A percentile compares a stretch with the other conserved stretches of the same genome.
These are phyloP conservation scores for Peniophora sp. DNA, from an alignment of 1,284 basidiomycete species.

Conservation along the genomic window DNA sequence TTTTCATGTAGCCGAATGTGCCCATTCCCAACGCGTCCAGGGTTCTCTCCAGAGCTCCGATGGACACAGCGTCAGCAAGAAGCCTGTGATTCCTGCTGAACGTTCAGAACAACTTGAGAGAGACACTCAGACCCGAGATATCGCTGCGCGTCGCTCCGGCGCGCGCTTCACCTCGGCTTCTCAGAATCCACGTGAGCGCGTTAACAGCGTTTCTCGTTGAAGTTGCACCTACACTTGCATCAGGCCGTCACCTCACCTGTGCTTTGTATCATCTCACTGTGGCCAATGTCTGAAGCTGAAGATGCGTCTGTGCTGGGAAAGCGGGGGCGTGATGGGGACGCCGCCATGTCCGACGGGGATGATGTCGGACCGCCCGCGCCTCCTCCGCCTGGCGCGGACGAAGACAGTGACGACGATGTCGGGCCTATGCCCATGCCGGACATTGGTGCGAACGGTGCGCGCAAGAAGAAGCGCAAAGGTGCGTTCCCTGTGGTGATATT, in stretches of 20 bases:
- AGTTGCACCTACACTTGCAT: background rate
- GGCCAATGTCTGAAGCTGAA: constrained; percentile 16
- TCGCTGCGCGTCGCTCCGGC: no score
- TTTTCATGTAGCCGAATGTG: no score
- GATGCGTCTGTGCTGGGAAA: constrained; percentile 53
- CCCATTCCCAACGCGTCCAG: no score
- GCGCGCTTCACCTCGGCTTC: no score
- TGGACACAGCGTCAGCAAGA: no score
- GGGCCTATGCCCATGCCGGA: constrained; percentile 72
- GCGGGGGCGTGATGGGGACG: constrained; percentile 40
- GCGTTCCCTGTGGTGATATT: constrained; percentile 23
- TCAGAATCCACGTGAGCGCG: no score
- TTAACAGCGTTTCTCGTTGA: no score
- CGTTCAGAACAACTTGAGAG: no score
- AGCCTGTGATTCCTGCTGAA: no score
- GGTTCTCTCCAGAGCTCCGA: no score
- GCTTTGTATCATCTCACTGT: no score
- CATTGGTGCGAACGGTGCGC: constrained; percentile 24
- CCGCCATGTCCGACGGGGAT: constrained; percentile 16
- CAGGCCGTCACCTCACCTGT: background rate
- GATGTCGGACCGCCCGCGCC: constrained; percentile 10
- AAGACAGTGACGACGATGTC: constrained; percentile 59
- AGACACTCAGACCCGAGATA: no score
- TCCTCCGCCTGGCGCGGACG: constrained; percentile 26
- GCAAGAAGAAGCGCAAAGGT: constrained; percentile 73